Conservation (phyloP, 331 rosid genomes). For the Quercus tomentella region DNA sequence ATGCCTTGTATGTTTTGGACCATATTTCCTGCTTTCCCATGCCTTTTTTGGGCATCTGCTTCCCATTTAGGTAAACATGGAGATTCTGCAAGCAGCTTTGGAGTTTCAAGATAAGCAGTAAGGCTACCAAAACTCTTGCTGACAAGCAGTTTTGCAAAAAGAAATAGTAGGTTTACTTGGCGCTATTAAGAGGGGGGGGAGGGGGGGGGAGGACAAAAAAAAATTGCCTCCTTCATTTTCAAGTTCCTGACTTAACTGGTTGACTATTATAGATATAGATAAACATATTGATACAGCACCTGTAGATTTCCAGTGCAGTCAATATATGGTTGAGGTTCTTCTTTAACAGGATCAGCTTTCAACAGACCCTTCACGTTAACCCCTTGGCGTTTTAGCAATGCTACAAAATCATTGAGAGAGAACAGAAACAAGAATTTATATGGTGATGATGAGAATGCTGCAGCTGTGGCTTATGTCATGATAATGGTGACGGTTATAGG, state of each 20-base stretch:
- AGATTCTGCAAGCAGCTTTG: neutral
- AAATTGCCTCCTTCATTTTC: neutral
- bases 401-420: constrained; percentile 40
- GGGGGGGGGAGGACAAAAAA: too few relatives aligned
- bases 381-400: constrained; percentile 97
- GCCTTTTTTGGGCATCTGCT: neutral
- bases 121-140: neutral
- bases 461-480: neutral
- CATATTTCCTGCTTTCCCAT: neutral
- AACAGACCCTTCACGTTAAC: constrained; percentile 94
- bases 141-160: neutral
- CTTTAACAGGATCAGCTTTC: constrained; percentile 90
- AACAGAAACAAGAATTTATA: constrained; percentile 19
- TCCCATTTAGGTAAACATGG: constrained; percentile 13
- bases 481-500: neutral
- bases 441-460: neutral
- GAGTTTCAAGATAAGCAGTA: neutral
- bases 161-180: neutral
- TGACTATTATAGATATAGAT: constrained; percentile 10
- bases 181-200: neutral
- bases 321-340: constrained; percentile 89
- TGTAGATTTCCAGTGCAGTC: constrained; percentile 99
- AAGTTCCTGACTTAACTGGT: constrained; percentile 16
- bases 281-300: constrained; percentile 42
- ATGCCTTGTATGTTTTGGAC: constrained; percentile 2